These are phyloP conservation scores for Entophlyctis luteolus DNA, from an alignment of 192 early-diverging fungal species.

Conservation along the genomic window DNA sequence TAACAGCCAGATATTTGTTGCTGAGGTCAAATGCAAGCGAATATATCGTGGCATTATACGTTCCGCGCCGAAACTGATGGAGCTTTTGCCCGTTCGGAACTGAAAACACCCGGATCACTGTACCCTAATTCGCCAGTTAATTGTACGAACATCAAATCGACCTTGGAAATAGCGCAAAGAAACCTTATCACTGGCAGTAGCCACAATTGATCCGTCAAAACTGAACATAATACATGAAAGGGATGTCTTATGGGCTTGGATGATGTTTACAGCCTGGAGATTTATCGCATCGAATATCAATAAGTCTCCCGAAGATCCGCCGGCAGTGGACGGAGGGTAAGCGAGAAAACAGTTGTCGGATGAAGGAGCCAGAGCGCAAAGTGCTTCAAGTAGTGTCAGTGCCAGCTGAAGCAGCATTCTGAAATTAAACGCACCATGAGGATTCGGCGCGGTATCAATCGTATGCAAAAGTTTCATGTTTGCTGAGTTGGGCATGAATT, in stretches of 20 bases:
- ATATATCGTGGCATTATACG: slow-evolving; percentile 86
- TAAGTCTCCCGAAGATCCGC: slow-evolving; percentile 69
- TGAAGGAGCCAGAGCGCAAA: slow-evolving; percentile 87
- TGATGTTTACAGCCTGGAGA: slow-evolving; percentile 86
- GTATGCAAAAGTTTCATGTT: slow-evolving; percentile 98
- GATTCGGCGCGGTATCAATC: slow-evolving; percentile 92
- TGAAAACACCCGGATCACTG: slow-evolving; percentile 92
- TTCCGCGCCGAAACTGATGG: slow-evolving; percentile 91
- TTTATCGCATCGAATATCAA: slow-evolving; percentile 86
- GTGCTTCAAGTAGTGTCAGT: slow-evolving; percentile 60
- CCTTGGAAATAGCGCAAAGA: too few species aligned
- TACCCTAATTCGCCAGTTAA: slow-evolving; percentile 57
- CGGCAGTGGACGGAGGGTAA: slow-evolving; percentile 71
- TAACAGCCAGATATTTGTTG: slow-evolving; percentile 71
- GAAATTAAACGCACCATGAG: slow-evolving; percentile 64
- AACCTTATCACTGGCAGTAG: slow-evolving; percentile 94
- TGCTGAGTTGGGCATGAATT: too few species aligned
- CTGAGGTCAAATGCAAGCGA: slow-evolving; percentile 82
- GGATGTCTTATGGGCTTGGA: slow-evolving; percentile 92
- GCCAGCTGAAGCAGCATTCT: too few species aligned
- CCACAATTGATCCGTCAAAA: slow-evolving; percentile 86
- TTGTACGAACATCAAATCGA: background rate
- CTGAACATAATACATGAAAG: slow-evolving; percentile 83
- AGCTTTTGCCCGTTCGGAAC: slow-evolving; percentile 80
- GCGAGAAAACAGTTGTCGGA: slow-evolving; percentile 93